Evolutionary conservation across 192 early-diverging fungal species (phyloP), one percentile per base, ranked within the genome.

Genomic region (Lunasporangiospora selenospora): DNA sequence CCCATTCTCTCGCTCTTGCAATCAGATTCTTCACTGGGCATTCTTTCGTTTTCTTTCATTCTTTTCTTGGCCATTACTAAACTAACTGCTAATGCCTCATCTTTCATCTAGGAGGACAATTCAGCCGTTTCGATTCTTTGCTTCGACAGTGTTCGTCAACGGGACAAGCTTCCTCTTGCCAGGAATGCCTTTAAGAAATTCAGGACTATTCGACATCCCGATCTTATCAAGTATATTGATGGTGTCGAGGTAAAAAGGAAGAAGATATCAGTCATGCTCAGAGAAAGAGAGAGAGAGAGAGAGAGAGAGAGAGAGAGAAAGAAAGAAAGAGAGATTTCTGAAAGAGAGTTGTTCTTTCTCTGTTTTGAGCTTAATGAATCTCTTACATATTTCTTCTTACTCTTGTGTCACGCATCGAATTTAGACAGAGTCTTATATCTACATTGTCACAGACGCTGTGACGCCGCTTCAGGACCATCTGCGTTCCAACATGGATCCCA

Each of bases 161-260:
- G 79, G 31, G 89, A 92, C 55, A 87, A 81, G 55, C 54, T 95
- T n/a, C 83, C 85, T 2, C 80, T 95, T n/a, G 95, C 96, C 16
- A 83, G 86, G 58, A 97, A 98, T 65, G 90, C 92, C 3, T 87
- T 95, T 55, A 91, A 90, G 75, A 85, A 91, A 48, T 83, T 90
- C 65, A 86, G 92, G 19, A 97, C 96, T 12, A 81, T 99, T 49
- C 84, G 96, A 48, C 95, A 98, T 78, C 97, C 97, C 1, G 90
- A 90, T 51, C 58, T 96, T 30, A 77, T 97, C 46, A 82, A 82
- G 33, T 98, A 91, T 71, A 50, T 96, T 23, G 97, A 96, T 53
- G 94, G 94, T 31, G 76, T 89, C 12, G 95, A 98, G 87, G 91
- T 92, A 80, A 38, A 40, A 19, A 11, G 26, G 27, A 39, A 36